Evolutionary conservation across 2,329 filamentous ascomycete genomes (phyloP).

Genomic region (Fusarium sp.): DNA sequence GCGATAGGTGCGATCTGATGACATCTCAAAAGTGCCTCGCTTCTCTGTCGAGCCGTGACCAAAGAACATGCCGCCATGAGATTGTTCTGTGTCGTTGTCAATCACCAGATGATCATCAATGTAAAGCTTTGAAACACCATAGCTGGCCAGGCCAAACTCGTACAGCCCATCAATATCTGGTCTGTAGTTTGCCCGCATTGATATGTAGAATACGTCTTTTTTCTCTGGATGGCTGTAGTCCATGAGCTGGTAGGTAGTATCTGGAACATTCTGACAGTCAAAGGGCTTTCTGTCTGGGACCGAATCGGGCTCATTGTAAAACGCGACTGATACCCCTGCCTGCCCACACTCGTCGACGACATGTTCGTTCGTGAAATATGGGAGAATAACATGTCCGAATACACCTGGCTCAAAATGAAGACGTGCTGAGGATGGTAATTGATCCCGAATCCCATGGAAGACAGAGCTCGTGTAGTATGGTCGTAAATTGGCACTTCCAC

Average conservation of each 20-base stretch:
- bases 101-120: constrained; percentile 50
- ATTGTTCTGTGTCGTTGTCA: constrained; percentile 47
- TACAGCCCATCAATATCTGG: constrained; percentile 37
- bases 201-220: constrained; percentile 35
- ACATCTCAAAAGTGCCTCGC: constrained; percentile 25
- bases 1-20: constrained; percentile 8
- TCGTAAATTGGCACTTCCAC: constrained; percentile 49
- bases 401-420: constrained; percentile 25
- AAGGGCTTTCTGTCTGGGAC: constrained; percentile 16
- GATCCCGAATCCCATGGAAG: constrained; percentile 46
- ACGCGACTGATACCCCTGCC: constrained; percentile 12
- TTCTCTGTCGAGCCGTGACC: constrained; percentile 50
- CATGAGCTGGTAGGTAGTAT: constrained; percentile 44
- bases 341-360: constrained; percentile 2
- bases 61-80: constrained; percentile 52
- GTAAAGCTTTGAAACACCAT: constrained; percentile 49
- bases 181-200: constrained; percentile 34
- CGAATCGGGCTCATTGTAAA: constrained; percentile 24
- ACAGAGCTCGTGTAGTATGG: constrained; percentile 49
- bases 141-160: constrained; percentile 50
- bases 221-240: constrained; percentile 42
- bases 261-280: constrained; percentile 38
- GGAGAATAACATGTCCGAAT: constrained; percentile 19
- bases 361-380: constrained; percentile 12
- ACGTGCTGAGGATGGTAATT: neutral